These are phyloP conservation scores for Lachancea kluyveri DNA, from an alignment of 805 yeast genomes.

Conservation along the genomic window DNA sequence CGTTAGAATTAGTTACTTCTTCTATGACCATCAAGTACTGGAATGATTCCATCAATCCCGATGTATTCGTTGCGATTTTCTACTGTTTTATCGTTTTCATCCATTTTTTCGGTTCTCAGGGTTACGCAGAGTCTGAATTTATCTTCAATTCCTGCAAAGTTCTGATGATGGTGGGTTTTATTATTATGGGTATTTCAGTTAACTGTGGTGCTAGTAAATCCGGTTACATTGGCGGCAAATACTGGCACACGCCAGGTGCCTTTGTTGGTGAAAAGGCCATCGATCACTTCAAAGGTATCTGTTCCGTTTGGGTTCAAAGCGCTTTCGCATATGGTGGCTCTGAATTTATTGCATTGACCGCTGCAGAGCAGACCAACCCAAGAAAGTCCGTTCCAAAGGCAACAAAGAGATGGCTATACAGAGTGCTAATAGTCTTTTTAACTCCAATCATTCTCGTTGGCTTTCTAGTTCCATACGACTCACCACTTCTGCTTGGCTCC, in stretches of 20 bases:
- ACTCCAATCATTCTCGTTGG: conserved; percentile 49
- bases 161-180: conserved; percentile 50
- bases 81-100: conserved; percentile 44
- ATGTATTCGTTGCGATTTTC: conserved; percentile 52
- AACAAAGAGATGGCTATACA: conserved; percentile 59
- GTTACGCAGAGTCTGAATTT: conserved; percentile 67
- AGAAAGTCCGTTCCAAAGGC: conserved; percentile 57
- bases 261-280: conserved; percentile 27
- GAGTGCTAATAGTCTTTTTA: conserved; percentile 53
- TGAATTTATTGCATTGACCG: conserved; percentile 58
- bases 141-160: conserved; percentile 49
- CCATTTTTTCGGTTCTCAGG: conserved; percentile 51
- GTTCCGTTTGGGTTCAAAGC: conserved; percentile 57
- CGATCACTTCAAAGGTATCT: conserved; percentile 56
- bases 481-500: conserved; percentile 41
- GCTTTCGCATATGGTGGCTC: conserved; percentile 62
- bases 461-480: conserved; percentile 52
- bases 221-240: conserved; percentile 51
- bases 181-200: conserved; percentile 47
- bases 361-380: conserved; percentile 56
- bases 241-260: conserved; percentile 55
- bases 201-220: conserved; percentile 49
- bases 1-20: conserved; percentile 59
- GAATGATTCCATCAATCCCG: conserved; percentile 42
- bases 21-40: conserved; percentile 48